Evolutionary conservation across 2,329 filamentous ascomycete species (phyloP), one percentile per base, ranked within the genome.

Genomic region (Rhynchosporium graminicola): DNA sequence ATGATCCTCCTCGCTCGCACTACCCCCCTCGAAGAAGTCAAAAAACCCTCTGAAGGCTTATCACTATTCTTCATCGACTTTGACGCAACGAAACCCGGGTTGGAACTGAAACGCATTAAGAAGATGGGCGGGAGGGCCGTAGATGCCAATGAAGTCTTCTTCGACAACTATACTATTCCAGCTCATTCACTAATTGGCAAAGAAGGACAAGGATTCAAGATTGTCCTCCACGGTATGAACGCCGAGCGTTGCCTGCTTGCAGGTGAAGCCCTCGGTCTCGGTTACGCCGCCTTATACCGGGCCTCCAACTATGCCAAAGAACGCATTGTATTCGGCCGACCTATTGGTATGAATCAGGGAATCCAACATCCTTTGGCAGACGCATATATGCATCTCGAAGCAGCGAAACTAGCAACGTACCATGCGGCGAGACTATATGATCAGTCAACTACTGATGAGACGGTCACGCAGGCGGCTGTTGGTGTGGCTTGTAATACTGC

Each of bases 141-240:
- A 0, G 91, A 95, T 70, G 90, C 91, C 0, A 96, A 96, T 68
- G 90, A 95, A 72, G 88, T 96, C 1, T 96, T 96, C 75, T 95
- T 96, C 73, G 90, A 95, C 74, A 84, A 87, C 67, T 96, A 93
- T 74, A 74, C 76, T 3, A 84, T 95, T 13, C 84, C 87, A 0
- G 80, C 81, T 0, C 79, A 85, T 46, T 80, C 85, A 0, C 77
- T 94, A 0, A 84, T 96, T 47, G 91, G 91, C 0, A 73, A 83
- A 38, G 89, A 95, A 73, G 86, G 87, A 4, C 81, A 90, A 62
- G 91, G 92, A 0, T 96, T 96, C 80, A 88, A 87, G 70, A 88
- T 92, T 60, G 84, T 92, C 58, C 81, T 92, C 29, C 87, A 91
- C 69, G 89, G 90, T 2, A 91, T 92, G 87, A 92, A 92, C 67